Evolutionary conservation across 371 early-diverging fungal genomes (phyloP), one percentile per base, ranked within the genome.

Genomic region (Cokeromyces recurvatus): DNA sequence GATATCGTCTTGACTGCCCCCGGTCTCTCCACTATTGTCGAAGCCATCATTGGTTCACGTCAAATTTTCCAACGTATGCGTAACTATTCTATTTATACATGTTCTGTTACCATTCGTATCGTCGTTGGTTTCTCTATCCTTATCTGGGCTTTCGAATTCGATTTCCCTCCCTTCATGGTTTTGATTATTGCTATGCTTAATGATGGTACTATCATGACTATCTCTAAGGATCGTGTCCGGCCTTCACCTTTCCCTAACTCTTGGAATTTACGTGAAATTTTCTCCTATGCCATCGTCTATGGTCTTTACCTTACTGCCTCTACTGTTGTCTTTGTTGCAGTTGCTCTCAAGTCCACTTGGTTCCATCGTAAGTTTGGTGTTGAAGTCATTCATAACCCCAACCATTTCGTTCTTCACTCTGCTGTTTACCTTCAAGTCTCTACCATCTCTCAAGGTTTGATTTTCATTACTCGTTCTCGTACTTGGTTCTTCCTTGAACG

Each of bases 1-100:
- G 84, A 84, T 64, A 86, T 86, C 50, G 87, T 89, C 41, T 77
- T 89, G 58, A 79, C 83, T n/a, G 82, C 78, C 45, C 84, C 86
- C 46, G 90, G 90, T 69, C 77, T 89, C 41, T 81, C 82, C 36
- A 81, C 83, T 45, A 81, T 86, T 62, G 78, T 82, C 36, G 79
- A 78, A 50, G 81, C 80, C 35, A 77, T 82, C 46, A 74, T 78
- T 57, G 76, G 73, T 46, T 77, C 82, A 20, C 75, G 85, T 46
- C 78, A 77, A 62, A 81, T 84, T 58, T 84, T 84, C 75, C 81
- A 84, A 56, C 85, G 85, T 55, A 84, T 84, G 82, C 70, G 66
- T 48, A 64, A 70, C 45, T 78, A 78, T 57, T 67, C 79, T 45
- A 75, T 75, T 49, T 78, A 78, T 49, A 75, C 79, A 23, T 78